These are phyloP conservation scores for Collybia sordida DNA, from an alignment of 768 basidiomycete species.

Conservation along the genomic window DNA sequence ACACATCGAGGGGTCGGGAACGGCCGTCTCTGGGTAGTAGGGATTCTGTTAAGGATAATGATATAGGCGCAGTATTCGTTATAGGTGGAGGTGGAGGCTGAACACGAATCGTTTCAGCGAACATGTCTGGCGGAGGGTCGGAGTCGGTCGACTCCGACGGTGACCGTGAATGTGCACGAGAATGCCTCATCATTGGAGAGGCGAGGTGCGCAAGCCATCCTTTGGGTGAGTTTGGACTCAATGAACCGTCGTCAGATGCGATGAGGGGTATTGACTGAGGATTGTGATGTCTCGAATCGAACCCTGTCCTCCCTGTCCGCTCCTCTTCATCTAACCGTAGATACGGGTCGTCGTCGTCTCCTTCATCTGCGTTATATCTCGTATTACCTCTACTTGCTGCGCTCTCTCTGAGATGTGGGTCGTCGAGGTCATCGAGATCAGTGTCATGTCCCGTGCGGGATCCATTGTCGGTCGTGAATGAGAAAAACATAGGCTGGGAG, in stretches of 20 bases:
- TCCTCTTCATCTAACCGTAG: conserved; percentile 72
- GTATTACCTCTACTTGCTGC: conserved; percentile 31
- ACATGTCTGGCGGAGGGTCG: conserved; percentile 42
- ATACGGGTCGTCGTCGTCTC: conserved; percentile 77
- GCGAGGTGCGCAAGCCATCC: conserved; percentile 78
- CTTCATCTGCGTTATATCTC: conserved; percentile 26
- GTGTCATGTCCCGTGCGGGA: conserved; percentile 47
- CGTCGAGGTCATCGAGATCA: conserved; percentile 69
- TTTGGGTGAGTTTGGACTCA: conserved; percentile 38
- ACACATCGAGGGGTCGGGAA: conserved; percentile 63
- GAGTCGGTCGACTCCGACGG: conserved; percentile 43
- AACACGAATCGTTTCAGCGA: conserved; percentile 29
- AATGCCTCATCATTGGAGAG: conserved; percentile 53
- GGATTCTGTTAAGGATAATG: conserved; percentile 77
- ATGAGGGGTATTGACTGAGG: conserved; percentile 38
- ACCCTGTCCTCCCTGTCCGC: conserved; percentile 29
- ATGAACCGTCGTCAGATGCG: conserved; percentile 29
- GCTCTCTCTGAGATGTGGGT: conserved; percentile 64
- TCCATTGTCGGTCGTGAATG: conserved; percentile 77
- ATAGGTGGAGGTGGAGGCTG: conserved; percentile 42
- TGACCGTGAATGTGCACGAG: conserved; percentile 32
- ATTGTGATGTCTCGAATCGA: conserved; percentile 26
- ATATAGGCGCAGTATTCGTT: conserved; percentile 37
- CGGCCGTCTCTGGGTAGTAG: conserved; percentile 73
- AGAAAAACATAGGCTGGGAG: conserved; percentile 86